Evolutionary conservation across 495 filamentous ascomycete species (phyloP).

Genomic region (Penicillium fimorum): DNA sequence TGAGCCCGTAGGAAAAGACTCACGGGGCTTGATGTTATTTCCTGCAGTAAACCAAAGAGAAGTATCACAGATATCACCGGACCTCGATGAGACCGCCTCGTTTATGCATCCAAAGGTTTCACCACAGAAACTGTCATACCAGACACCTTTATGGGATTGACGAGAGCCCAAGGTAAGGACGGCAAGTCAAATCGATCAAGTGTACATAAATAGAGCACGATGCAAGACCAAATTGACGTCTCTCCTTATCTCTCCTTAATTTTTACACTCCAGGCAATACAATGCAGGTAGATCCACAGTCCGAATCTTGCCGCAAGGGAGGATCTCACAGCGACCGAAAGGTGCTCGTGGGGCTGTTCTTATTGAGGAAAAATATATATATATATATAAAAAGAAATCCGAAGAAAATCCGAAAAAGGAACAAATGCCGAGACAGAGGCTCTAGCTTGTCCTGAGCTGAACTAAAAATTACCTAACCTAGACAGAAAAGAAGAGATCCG

Average conservation of each 20-base stretch:
- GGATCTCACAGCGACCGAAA: neutral
- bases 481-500: neutral
- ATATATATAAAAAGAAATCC: neutral
- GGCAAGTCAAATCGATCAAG: neutral
- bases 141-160: neutral
- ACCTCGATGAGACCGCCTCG: neutral
- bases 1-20: neutral
- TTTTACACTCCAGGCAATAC: neutral
- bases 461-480: no score
- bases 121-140: conserved; percentile 4
- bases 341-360: conserved; percentile 5
- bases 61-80: conserved; percentile 1
- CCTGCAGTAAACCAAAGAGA: neutral
- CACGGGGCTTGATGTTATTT: neutral
- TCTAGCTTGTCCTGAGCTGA: neutral
- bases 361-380: neutral
- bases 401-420: neutral
- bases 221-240: neutral
- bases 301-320: conserved; percentile 5
- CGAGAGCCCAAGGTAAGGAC: neutral
- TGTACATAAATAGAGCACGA: neutral
- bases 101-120: conserved; percentile 3
- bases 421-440: neutral
- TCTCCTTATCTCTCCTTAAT: neutral
- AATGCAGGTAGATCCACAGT: conserved; percentile 1